Evolutionary conservation across 768 basidiomycete species (phyloP), one percentile per base, ranked within the genome.

Genomic region (Phylloporus arenicola): DNA sequence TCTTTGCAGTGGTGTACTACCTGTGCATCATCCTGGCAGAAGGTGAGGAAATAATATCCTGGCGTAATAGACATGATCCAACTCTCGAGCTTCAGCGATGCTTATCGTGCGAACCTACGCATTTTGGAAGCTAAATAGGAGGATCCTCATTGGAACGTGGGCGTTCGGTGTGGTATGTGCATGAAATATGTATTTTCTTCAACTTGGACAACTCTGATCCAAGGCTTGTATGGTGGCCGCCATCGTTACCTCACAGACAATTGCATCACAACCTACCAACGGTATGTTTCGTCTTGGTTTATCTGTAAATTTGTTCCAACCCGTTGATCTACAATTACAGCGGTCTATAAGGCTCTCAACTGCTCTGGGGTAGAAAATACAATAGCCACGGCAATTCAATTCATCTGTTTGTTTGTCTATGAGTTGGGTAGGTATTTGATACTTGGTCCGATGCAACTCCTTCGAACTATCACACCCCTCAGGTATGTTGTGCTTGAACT

Each of bases 101-200:
- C 52, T 60, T 34, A 43, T 57, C 10, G 50, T 61, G 19, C 56
- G 59, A 25, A 60, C 59, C 33, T 61, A 57, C 10, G 52, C 40
- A 1, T 52, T 60, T 45, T 60, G 59, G 59, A 49, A 52, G 6
- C 31, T 40, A 12, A 17, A 54, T 17, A 61, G 27, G 59, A 60
- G 20, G 47, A 43, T 61, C 13, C 59, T 60, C 4, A 33, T 55
- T 6, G 52, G 59, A 35, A 57, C 50, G 43, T 53, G 54, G 17
- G 35, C 39, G 16, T 49, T 51, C 35, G 52, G 55, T 37, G 27
- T 19, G 13, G 59, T 54, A 20, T 11, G 59, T 46, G 7, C 30
- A 43, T 40, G 14, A 2, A 9, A 16, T 33, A 13, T 7, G 10
- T 1, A 3, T 42, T n/a, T 34, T 5, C 20, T 17, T 31, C 19